Percentiles rank a stretch among this genome's conserved stretches.
phyloP scores from a whole-genome alignment of 768 basidiomycete species.

The Royoungia palumana region DNA sequence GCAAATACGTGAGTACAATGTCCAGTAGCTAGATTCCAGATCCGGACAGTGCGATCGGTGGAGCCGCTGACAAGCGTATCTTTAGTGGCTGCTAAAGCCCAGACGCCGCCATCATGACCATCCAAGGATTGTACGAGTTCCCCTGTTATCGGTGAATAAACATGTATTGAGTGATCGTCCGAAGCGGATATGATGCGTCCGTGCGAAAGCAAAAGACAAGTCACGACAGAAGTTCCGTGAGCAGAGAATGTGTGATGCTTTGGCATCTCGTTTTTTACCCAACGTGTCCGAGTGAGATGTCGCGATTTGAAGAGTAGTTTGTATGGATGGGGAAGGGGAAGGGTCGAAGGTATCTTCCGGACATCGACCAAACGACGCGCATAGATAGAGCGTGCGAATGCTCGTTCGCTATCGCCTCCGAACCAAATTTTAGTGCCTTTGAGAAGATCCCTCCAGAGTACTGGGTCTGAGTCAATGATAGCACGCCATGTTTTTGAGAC shows the following conservation, averaged over 20 bases:
- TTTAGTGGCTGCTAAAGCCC: conserved; percentile 91
- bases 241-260: conserved; percentile 83
- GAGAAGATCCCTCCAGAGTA: conserved; percentile 86
- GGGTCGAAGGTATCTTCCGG: conserved; percentile 40
- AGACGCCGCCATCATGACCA: conserved; percentile 95
- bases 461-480: conserved; percentile 86
- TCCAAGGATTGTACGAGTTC: conserved; percentile 68
- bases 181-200: conserved; percentile 96
- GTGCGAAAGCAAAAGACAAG: conserved; percentile 91
- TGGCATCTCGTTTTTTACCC: conserved; percentile 71
- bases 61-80: conserved; percentile 88
- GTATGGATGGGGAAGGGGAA: conserved; percentile 80
- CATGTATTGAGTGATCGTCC: conserved; percentile 94
- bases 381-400: conserved; percentile 71
- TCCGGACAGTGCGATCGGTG: conserved; percentile 89
- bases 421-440: conserved; percentile 86
- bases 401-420: conserved; percentile 78
- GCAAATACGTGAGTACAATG: conserved; percentile 90
- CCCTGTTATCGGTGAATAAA: conserved; percentile 87
- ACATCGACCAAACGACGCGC: conserved; percentile 51
- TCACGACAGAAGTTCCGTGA: conserved; percentile 88
- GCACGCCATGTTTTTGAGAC: conserved; percentile 90
- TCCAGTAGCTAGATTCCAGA: conserved; percentile 82
- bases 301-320: conserved; percentile 94
- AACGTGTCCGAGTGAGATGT: conserved; percentile 72